phyloP scores from a whole-genome alignment of 2,329 filamentous ascomycete species.

The Capronia coronata region DNA sequence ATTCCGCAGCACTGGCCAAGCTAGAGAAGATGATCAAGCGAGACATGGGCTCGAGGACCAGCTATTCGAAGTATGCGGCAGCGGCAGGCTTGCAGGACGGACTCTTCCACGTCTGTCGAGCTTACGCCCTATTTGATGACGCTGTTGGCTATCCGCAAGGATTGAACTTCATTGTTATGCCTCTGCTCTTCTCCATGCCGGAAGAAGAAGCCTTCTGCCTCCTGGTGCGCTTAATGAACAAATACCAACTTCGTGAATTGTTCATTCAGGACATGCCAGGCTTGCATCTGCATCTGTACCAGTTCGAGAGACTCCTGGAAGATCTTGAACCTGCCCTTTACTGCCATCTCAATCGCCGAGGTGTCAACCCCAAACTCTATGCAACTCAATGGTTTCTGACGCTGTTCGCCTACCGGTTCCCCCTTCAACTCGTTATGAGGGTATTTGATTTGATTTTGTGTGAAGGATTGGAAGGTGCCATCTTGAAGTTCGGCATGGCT shows the following conservation, averaged over 20 bases:
- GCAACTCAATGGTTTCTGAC: conserved; percentile 99
- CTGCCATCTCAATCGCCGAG: conserved; percentile 81
- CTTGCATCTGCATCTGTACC: conserved; percentile 84
- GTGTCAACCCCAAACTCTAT: conserved; percentile 86
- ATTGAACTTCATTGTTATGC: conserved; percentile 98
- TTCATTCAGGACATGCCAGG: conserved; percentile 97
- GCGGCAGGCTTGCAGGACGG: conserved; percentile 87
- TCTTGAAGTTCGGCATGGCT: conserved; percentile 88
- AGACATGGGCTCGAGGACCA: conserved; percentile 85
- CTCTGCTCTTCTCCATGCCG: conserved; percentile 95
- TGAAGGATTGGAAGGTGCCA: conserved; percentile 79
- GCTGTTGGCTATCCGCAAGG: conserved; percentile 94
- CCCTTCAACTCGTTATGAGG: conserved; percentile 86
- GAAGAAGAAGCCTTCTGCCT: conserved; percentile 95
- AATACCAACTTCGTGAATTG: conserved; percentile 85
- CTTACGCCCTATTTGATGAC: conserved; percentile 92
- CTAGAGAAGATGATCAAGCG: conserved; percentile 87
- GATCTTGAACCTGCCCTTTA: conserved; percentile 91
- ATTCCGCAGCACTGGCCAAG: conserved; percentile 65
- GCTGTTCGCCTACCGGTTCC: conserved; percentile 96
- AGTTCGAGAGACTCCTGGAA: conserved; percentile 89
- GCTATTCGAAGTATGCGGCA: conserved; percentile 92
- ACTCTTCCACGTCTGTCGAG: conserved; percentile 92
- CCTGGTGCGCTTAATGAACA: conserved; percentile 90
- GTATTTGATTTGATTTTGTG: conserved; percentile 95